Evolutionary conservation across 2,329 filamentous ascomycete genomes (phyloP), one percentile per base, ranked within the genome.

Genomic region (Phyllosticta citribraziliensis): DNA sequence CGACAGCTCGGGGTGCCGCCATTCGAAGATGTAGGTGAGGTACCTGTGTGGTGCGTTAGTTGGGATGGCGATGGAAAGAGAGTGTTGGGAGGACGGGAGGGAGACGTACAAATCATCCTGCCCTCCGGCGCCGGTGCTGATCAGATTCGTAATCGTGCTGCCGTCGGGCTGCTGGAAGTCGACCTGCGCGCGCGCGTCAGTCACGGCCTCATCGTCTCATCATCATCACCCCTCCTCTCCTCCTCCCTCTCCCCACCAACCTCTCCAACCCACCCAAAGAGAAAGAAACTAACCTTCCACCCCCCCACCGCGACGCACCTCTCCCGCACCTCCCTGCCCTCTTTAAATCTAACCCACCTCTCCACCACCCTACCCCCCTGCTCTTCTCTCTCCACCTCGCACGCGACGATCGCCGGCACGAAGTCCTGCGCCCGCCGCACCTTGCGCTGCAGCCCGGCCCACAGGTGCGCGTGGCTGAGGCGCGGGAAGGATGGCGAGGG

Each of bases 1-100:
- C 33, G 70, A 56, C 2, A 78, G 63, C 52, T 74, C 63, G 1
- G 72, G 70, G 54, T 74, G 64, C 19, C 67, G 65, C 67, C 74
- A 75, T 63, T 79, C 74, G 66, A 80, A 80, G 22, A 72, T 73
- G 63, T 78, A 80, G 12, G 76, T 80, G 73, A 80, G 74, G 54
- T 56, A 19, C 40, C 56, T 47, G 24, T 10, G 27, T 30, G 5
- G 27, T 5, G 33, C 2, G 14, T 12, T 40, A 14, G 33, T 17
- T 17, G 2, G 22, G 33, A 40, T 9, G 33, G 10, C 33, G 14
- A 40, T 40, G 9, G 11, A 5, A 11, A 40, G 14, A 17, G 33
- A 40, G 33, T 22, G 22, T 22, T 22, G 22, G 3, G 14, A 14
- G 11, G 27, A 30, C 10, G 33, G 14, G 33, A 40, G 14, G 33